phyloP scores from a whole-genome alignment of 2,329 filamentous ascomycete species.

The Mycosphaerella sp. region DNA sequence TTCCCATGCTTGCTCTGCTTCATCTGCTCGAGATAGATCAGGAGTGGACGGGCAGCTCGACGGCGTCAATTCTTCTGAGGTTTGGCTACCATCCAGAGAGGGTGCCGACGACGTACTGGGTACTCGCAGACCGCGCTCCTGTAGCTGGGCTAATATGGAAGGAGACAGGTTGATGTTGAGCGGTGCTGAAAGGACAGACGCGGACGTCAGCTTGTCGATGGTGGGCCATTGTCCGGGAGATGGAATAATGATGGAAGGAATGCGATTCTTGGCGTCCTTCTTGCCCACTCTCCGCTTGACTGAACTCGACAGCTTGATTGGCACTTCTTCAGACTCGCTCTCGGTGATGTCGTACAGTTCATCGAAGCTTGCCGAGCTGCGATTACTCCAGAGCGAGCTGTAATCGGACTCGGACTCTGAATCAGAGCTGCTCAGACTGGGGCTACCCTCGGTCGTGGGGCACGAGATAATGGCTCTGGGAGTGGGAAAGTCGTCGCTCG shows the following conservation, averaged over 20 bases:
- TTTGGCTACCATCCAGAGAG: slow-evolving; percentile 81
- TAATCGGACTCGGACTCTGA: slow-evolving; percentile 40
- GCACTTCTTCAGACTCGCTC: slow-evolving; percentile 57
- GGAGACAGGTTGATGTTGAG: slow-evolving; percentile 37
- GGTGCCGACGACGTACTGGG: slow-evolving; percentile 74
- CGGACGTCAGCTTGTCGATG: slow-evolving; percentile 47
- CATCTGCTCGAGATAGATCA: slow-evolving; percentile 52
- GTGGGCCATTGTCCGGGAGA: slow-evolving; percentile 52
- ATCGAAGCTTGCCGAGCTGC: slow-evolving; percentile 70
- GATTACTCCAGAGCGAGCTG: slow-evolving; percentile 50
- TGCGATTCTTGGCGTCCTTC: slow-evolving; percentile 38
- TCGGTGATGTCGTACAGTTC: slow-evolving; percentile 84
- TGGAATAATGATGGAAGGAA: slow-evolving; percentile 55
- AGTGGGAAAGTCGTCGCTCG: slow-evolving; percentile 57
- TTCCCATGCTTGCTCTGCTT: slow-evolving; percentile 59
- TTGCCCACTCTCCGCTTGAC: slow-evolving; percentile 38
- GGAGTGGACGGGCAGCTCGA: slow-evolving; percentile 83
- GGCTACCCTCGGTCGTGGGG: slow-evolving; percentile 44
- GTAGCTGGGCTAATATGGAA: slow-evolving; percentile 61
- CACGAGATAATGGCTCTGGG: slow-evolving; percentile 22
- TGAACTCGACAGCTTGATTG: slow-evolving; percentile 47
- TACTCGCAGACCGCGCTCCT: slow-evolving; percentile 51
- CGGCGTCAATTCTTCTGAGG: slow-evolving; percentile 77
- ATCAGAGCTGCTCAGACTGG: slow-evolving; percentile 53
- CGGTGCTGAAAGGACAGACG: slow-evolving; percentile 43